A percentile compares a stretch with the other conserved stretches of the same genome.
Evolutionary conservation across 2,329 filamentous ascomycete genomes (phyloP).

Genomic region (Cladosporium sp.): DNA sequence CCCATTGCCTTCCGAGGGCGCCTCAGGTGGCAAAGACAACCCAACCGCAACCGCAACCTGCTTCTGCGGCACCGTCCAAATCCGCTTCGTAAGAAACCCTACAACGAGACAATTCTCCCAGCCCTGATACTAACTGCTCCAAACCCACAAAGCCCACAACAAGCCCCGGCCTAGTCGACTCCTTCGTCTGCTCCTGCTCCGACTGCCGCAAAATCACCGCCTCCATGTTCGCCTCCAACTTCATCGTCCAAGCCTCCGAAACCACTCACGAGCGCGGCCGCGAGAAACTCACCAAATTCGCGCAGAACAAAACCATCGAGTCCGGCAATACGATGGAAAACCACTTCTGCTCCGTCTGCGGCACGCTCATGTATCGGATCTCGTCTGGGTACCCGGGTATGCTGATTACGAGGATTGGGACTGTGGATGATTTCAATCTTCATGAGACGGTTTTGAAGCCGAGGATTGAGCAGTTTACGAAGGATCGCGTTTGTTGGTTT

Average conservation of each 20-base stretch:
- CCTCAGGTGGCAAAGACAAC: neutral
- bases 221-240: constrained; percentile 59
- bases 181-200: constrained; percentile 56
- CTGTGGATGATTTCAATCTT: constrained; percentile 57
- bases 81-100: constrained; percentile 43
- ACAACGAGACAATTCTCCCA: too few relatives aligned
- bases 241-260: constrained; percentile 42
- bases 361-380: constrained; percentile 56
- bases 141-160: constrained; percentile 35
- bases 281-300: constrained; percentile 46
- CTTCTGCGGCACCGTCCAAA: constrained; percentile 53
- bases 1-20: constrained; percentile 8
- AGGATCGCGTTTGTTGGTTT: constrained; percentile 8
- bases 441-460: constrained; percentile 55
- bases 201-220: constrained; percentile 60
- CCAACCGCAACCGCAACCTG: constrained; percentile 51
- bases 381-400: constrained; percentile 40
- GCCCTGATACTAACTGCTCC: too few relatives aligned
- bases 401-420: constrained; percentile 53
- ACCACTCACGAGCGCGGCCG: constrained; percentile 46
- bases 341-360: constrained; percentile 56
- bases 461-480: constrained; percentile 1
- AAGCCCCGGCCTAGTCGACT: constrained; percentile 43
- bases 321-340: constrained; percentile 54
- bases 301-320: constrained; percentile 45